Conservation (phyloP, 257 asterid genomes). For the Solanum phureja region DNA sequence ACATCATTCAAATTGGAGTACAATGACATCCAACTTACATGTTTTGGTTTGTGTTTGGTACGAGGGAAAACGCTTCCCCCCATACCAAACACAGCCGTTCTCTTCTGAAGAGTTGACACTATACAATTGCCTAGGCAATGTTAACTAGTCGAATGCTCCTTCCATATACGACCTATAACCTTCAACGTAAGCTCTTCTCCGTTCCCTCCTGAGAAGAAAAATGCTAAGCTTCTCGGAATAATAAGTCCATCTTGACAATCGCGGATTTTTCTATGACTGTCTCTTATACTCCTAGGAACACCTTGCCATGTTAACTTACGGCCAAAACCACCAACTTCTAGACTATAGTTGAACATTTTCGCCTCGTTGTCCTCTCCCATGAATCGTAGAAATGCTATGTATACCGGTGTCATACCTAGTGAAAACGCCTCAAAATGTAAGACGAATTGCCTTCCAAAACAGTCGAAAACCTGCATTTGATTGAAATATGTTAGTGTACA, state of each 20-base stretch:
- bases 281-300: slow-evolving; percentile 79
- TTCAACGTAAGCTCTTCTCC: slow-evolving; percentile 65
- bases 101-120: not conserved
- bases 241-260: slow-evolving; percentile 74
- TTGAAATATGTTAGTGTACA: not conserved
- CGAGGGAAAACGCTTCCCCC: not conserved
- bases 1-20: not conserved
- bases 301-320: slow-evolving; percentile 84
- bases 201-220: slow-evolving; percentile 65
- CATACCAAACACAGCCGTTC: no score
- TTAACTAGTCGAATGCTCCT: slow-evolving; percentile 8
- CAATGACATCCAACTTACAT: not conserved
- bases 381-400: slow-evolving; percentile 80
- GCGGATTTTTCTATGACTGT: slow-evolving; percentile 60
- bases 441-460: slow-evolving; percentile 67
- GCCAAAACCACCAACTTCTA: slow-evolving; percentile 68
- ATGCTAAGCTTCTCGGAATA: slow-evolving; percentile 57
- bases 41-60: not conserved
- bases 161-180: slow-evolving; percentile 80
- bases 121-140: not conserved
- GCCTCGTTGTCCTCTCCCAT: slow-evolving; percentile 85
- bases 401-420: slow-evolving; percentile 62
- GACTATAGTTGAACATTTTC: slow-evolving; percentile 55
- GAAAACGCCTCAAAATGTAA: slow-evolving; percentile 82
- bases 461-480: slow-evolving; percentile 63